These are phyloP conservation scores for Penicillium atrosanguineum DNA, from an alignment of 495 filamentous ascomycete species.

Conservation along the genomic window DNA sequence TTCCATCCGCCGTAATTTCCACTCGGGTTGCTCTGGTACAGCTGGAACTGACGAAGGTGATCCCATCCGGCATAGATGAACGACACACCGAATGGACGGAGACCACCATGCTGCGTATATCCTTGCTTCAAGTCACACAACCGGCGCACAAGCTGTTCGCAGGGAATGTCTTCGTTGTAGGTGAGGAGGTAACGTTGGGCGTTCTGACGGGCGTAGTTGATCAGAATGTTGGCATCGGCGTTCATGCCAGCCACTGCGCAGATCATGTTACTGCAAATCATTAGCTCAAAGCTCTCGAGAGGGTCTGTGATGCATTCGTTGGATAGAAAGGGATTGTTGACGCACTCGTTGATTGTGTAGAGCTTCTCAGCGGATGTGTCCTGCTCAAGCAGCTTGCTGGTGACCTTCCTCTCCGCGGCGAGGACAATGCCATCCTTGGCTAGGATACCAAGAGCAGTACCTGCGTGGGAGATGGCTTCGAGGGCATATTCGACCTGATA, in stretches of 20 bases:
- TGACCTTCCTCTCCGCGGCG: conserved; percentile 98
- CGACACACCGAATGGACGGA: conserved; percentile 95
- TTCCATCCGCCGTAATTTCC: conserved; percentile 99
- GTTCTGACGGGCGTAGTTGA: conserved; percentile 97
- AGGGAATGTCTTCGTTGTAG: conserved; percentile 99
- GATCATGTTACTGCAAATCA: conserved; percentile 86
- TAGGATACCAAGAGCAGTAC: conserved; percentile 92
- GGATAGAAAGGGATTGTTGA: neutral
- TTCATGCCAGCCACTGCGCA: conserved; percentile 99
- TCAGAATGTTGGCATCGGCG: conserved; percentile 98
- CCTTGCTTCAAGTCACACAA: conserved; percentile 99
- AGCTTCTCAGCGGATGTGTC: conserved; percentile 99
- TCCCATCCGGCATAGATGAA: conserved; percentile 99
- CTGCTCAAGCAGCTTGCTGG: conserved; percentile 98
- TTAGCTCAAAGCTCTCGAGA: conserved; percentile 16
- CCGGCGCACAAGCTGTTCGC: conserved; percentile 94
- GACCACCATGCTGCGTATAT: conserved; percentile 97
- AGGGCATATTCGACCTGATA: conserved; percentile 99
- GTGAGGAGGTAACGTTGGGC: conserved; percentile 97
- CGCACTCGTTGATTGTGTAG: conserved; percentile 97
- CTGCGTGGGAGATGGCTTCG: conserved; percentile 97
- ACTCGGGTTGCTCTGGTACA: conserved; percentile 99
- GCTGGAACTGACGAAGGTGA: conserved; percentile 90
- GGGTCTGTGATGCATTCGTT: neutral
- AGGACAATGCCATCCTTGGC: conserved; percentile 98